phyloP scores from a whole-genome alignment of 1,139 yeast genomes.

The Hemisphaericaspora xylanilytica region DNA sequence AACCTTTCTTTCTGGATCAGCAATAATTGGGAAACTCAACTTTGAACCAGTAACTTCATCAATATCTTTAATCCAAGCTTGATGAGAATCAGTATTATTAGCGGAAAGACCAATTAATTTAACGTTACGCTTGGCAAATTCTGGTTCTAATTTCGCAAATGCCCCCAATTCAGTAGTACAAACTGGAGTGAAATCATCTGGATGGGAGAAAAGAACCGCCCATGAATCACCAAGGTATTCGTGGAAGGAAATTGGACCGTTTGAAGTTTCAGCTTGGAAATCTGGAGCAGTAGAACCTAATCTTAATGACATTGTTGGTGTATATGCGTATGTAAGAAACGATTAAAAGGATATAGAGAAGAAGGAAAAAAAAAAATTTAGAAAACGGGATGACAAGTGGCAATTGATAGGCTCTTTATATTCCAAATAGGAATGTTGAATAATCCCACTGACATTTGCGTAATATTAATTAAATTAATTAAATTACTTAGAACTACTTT shows the following conservation, averaged over 20 bases:
- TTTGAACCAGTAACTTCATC: constrained; percentile 70
- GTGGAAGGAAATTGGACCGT: constrained; percentile 78
- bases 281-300: constrained; percentile 80
- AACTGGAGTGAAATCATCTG: constrained; percentile 93
- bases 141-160: constrained; percentile 79
- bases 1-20: constrained; percentile 70
- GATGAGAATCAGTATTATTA: constrained; percentile 66
- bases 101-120: constrained; percentile 80
- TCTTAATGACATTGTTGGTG: constrained; percentile 22
- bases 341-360: background rate
- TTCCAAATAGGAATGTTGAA: too few relatives aligned
- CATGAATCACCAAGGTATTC: constrained; percentile 77
- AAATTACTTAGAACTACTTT: too few relatives aligned
- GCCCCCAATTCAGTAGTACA: constrained; percentile 96
- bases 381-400: background rate
- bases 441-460: too few relatives aligned
- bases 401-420: background rate
- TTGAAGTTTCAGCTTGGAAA: constrained; percentile 74
- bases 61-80: constrained; percentile 80
- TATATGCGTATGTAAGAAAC: background rate
- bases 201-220: constrained; percentile 87
- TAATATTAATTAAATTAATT: too few relatives aligned
- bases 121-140: constrained; percentile 74
- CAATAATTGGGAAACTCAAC: constrained; percentile 74
- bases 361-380: constrained; percentile 1